phyloP scores from a whole-genome alignment of 2,329 filamentous ascomycete species.

The Trichophyton equinum region DNA sequence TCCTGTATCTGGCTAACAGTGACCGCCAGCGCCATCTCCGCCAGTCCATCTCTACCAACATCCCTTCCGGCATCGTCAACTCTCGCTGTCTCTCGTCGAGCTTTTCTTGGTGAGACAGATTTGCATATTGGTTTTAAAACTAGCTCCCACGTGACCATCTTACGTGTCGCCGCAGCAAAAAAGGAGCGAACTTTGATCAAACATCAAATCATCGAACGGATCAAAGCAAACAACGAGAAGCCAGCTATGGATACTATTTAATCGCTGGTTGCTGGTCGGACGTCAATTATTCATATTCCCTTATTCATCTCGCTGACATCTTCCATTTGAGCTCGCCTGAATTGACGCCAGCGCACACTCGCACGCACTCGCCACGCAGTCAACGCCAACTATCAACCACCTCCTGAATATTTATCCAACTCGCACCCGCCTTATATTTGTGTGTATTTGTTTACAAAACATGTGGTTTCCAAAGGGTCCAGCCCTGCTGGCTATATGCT shows the following conservation, averaged over 20 bases:
- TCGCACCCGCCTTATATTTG: not conserved
- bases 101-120: not conserved
- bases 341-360: not conserved
- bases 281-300: not conserved
- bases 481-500: not conserved
- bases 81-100: too few relatives aligned
- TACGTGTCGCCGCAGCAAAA: not conserved
- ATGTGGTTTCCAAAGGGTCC: not conserved
- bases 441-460: not conserved
- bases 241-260: not conserved
- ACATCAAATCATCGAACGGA: not conserved
- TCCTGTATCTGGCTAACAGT: not conserved
- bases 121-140: not conserved
- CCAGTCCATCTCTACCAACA: not conserved
- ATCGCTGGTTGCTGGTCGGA: not conserved
- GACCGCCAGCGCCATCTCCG: not conserved
- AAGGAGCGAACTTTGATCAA: not conserved
- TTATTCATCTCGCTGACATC: not conserved
- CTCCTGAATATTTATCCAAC: not conserved
- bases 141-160: not conserved
- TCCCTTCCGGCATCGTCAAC: too few relatives aligned
- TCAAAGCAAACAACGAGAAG: not conserved
- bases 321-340: not conserved
- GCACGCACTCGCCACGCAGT: not conserved
- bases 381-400: not conserved